phyloP scores from a whole-genome alignment of 2,329 filamentous ascomycete species.

The Endoconidiophora laricicola region DNA sequence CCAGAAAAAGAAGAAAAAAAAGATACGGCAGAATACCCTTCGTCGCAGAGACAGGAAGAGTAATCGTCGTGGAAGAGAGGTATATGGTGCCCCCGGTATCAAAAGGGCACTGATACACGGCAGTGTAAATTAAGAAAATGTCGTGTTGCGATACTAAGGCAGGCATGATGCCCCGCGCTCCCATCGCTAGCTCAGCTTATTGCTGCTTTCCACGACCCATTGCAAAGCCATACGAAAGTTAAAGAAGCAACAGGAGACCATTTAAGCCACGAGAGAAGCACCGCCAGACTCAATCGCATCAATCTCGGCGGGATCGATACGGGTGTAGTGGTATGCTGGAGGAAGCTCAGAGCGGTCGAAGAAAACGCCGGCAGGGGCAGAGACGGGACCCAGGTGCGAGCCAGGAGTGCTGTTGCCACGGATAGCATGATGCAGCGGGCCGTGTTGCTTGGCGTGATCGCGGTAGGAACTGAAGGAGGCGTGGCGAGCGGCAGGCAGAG shows the following conservation, averaged over 20 bases:
- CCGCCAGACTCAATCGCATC: conserved; percentile 91
- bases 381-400: conserved; percentile 53
- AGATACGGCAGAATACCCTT: too few relatives aligned
- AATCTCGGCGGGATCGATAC: conserved; percentile 69
- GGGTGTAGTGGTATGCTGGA: conserved; percentile 58
- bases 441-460: conserved; percentile 62
- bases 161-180: not conserved
- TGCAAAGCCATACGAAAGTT: not conserved
- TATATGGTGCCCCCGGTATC: too few relatives aligned
- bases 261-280: conserved; percentile 31
- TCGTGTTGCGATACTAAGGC: not conserved
- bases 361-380: conserved; percentile 54
- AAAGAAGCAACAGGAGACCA: too few relatives aligned
- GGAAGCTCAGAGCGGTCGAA: conserved; percentile 88
- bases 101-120: not conserved
- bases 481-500: conserved; percentile 41
- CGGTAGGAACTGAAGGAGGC: conserved; percentile 60
- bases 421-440: conserved; percentile 49
- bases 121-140: not conserved
- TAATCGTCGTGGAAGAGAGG: too few relatives aligned
- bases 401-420: conserved; percentile 45
- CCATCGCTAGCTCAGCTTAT: not conserved
- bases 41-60: too few relatives aligned
- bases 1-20: too few relatives aligned
- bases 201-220: not conserved